Evolutionary conservation across 2,329 filamentous ascomycete genomes (phyloP), one percentile per base, ranked within the genome.

Genomic region (Kalmusia sp.): DNA sequence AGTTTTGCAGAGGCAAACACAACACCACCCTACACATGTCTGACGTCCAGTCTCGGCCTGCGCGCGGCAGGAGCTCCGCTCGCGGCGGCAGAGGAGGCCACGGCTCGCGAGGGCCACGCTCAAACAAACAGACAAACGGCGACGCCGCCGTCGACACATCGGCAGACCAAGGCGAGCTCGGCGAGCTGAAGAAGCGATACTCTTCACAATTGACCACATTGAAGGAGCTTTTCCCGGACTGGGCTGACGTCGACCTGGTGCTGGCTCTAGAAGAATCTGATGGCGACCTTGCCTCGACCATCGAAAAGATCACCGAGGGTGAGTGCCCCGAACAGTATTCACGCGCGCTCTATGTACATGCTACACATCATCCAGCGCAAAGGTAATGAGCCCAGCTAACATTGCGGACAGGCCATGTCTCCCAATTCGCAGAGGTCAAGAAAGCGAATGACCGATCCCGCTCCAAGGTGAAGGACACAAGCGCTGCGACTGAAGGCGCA

Each of bases 241-340:
- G 93, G 95, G 93, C 92, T 66, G 91, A 96, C 71, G 91, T 93
- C 76, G 93, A 98, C 76, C 86, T 98, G 60, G 87, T 98, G 61
- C 95, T 95, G 75, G 93, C 93, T 58, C 83, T 99, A 55, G 87
- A 96, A 76, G 95, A 99, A 81, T 89, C 88, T 51, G 85, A 91
- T 67, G 91, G 90, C 67, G 90, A 82, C 76, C 82, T 92, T 68
- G 84, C 89, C 65, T 78, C 85, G 66, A 86, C 90, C 62, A 89
- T 91, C 71, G 87, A 89, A 68, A 87, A 87, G 76, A 93, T 95
- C 75, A 86, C 88, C 67, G 88, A 93, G 77, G 90, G 90, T 92
- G 81, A 70, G 76, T 56, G 9, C 45, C 22, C 28, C 7, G 15
- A 25, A 14, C 25, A 7, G 21, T 22, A 4, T 27, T 22, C 35